Base-by-base conservation (phyloP, 2,329 filamentous ascomycete genomes). In the Ceratocystis colombiana region DNA sequence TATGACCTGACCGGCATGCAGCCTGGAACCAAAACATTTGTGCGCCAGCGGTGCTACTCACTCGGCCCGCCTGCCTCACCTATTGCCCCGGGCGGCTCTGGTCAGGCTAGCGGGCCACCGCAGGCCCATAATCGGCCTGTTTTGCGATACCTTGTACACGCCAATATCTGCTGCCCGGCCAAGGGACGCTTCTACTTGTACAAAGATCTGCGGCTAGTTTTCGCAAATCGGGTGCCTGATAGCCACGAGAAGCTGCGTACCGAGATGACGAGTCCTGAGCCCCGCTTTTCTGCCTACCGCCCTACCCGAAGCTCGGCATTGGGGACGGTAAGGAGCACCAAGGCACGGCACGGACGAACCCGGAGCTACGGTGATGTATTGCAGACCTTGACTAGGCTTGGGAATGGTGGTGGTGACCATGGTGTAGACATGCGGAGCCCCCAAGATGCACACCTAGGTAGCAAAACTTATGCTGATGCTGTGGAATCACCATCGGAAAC, bases 1-100 rank as follows among this genome's bases (percentile, higher is more conserved):
- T 99, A 97, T 71, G 91, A 97, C 73, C 79, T 99, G 1, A 82
- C 85, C 0, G 93, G 90, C 64, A 99, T 99, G 93, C 88, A 94
- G 69, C 84, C 90, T 0, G 91, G 91, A 0, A 95, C 90, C 17
- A 97, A 97, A 75, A 99, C 94, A 0, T 97, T 97, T 71, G 88
- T 99, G 68, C 85, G 94, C 37, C 94, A 99, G 76, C 87, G 94
- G 68, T 94, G 89, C 74, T 97, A 96, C 75, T 96, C 91, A 0
- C 85, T 88, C 8, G 90, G 90, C 0, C 88, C 90, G 2, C 20
- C 59, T 75, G 2, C 22, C 59, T 75, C 65, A 22, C 68, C 59
- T 55, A 70, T 70, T 41, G 37, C 8, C 37, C 2, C 37, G 10
- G 3, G 22, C 25, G 17, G 48, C 20, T n/a, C 37, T 20, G n/a